phyloP scores from a whole-genome alignment of 2,329 filamentous ascomycete species.

The Colletotrichum shisoi region DNA sequence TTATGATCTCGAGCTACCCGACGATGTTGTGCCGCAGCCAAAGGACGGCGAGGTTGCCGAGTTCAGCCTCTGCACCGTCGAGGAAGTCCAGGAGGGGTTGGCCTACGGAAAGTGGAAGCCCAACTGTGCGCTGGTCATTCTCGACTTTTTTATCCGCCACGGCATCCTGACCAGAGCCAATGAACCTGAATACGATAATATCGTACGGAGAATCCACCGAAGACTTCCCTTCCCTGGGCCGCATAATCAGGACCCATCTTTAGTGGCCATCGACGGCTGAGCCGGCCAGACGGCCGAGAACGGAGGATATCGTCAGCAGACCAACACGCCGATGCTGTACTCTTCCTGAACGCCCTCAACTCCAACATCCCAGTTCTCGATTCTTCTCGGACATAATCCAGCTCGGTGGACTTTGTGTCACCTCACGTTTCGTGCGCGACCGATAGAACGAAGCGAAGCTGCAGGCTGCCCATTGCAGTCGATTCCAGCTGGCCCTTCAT shows the following conservation, averaged over 20 bases:
- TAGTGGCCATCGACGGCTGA: conserved; percentile 23
- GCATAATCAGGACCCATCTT: conserved; percentile 50
- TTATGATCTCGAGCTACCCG: conserved; percentile 83
- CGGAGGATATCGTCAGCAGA: conserved; percentile 5
- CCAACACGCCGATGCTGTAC: background rate
- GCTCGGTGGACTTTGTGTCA: background rate
- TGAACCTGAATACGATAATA: conserved; percentile 80
- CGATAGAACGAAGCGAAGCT: conserved; percentile 1
- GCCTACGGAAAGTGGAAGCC: conserved; percentile 83
- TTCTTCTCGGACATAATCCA: background rate
- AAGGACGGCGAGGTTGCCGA: conserved; percentile 89
- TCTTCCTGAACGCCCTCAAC: background rate
- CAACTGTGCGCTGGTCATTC: conserved; percentile 82
- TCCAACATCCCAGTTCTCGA: conserved; percentile 1
- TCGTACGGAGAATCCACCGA: conserved; percentile 78
- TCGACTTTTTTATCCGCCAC: conserved; percentile 91
- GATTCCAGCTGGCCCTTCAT: conserved; percentile 31
- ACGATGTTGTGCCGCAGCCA: conserved; percentile 73
- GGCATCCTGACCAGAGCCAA: conserved; percentile 80
- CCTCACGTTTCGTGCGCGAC: background rate
- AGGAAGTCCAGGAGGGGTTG: conserved; percentile 77
- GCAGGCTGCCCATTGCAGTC: background rate
- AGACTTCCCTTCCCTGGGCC: conserved; percentile 80
- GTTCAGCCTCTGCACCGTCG: conserved; percentile 79
- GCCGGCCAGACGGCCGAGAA: background rate